Conservation (phyloP, 2,329 filamentous ascomycete genomes). For the Salinomyces thailandicus region DNA sequence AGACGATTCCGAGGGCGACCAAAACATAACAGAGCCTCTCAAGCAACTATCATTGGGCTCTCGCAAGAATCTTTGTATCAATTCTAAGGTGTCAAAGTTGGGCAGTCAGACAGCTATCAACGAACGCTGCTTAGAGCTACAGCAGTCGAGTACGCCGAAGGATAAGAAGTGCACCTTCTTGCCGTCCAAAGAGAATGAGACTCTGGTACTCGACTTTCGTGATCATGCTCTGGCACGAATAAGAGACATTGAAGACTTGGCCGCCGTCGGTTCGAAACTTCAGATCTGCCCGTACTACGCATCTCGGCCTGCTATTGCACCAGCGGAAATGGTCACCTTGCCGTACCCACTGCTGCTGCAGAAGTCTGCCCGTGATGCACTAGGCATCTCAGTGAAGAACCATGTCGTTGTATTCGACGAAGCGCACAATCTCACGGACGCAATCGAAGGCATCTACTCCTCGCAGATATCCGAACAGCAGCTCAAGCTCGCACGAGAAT, state of each 20-base stretch:
- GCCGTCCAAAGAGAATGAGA: slow-evolving; percentile 64
- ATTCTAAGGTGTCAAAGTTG: slow-evolving; percentile 65
- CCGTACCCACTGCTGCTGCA: slow-evolving; percentile 88
- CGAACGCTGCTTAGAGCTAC: slow-evolving; percentile 81
- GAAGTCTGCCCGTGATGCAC: slow-evolving; percentile 72
- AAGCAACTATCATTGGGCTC: slow-evolving; percentile 80
- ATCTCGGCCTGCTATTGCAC: slow-evolving; percentile 71
- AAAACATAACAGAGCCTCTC: slow-evolving; percentile 46
- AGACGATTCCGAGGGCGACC: slow-evolving; percentile 5
- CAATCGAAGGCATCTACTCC: slow-evolving; percentile 77
- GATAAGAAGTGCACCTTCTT: slow-evolving; percentile 65
- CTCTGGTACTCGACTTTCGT: slow-evolving; percentile 66
- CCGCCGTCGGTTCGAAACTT: slow-evolving; percentile 63
- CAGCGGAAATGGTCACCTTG: slow-evolving; percentile 69
- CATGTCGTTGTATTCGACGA: slow-evolving; percentile 95
- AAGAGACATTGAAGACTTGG: slow-evolving; percentile 87
- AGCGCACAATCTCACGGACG: slow-evolving; percentile 95
- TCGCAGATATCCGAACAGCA: slow-evolving; percentile 64
- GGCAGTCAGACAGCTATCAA: slow-evolving; percentile 71
- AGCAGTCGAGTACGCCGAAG: slow-evolving; percentile 55
- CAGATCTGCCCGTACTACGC: slow-evolving; percentile 92
- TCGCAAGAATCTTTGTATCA: slow-evolving; percentile 82
- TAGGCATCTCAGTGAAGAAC: slow-evolving; percentile 73
- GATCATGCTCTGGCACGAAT: slow-evolving; percentile 75
- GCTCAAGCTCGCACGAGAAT: slow-evolving; percentile 58